Conservation (phyloP, 495 filamentous ascomycete species). For the Clohesyomyces aquaticus region DNA sequence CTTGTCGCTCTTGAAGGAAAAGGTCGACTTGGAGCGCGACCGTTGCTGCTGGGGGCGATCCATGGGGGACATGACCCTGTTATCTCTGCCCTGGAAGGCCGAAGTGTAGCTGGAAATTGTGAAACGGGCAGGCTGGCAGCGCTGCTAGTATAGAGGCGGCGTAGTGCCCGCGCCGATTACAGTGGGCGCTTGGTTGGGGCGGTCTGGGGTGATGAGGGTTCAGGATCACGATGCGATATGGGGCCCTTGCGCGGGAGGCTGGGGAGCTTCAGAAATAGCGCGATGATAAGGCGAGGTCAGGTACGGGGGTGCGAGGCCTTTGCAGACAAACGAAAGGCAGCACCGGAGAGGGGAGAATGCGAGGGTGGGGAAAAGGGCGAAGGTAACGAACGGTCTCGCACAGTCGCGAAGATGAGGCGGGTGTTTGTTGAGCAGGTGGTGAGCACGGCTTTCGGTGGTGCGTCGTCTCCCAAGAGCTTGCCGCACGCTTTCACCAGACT, state of each 20-base stretch:
- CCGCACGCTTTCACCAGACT: neutral
- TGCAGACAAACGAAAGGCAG: neutral
- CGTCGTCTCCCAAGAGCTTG: neutral
- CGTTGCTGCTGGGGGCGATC: conserved; percentile 38
- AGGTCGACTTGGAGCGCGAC: conserved; percentile 53
- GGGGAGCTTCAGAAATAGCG: conserved; percentile 6
- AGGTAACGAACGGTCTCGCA: neutral
- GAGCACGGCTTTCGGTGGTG: neutral
- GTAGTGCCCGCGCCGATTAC: conserved; percentile 16
- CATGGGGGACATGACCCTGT: conserved; percentile 21
- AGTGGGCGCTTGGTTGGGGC: too few species aligned
- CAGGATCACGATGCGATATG: conserved; percentile 8
- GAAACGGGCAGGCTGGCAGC: conserved; percentile 15
- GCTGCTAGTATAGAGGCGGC: conserved; percentile 20
- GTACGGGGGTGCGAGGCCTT: neutral
- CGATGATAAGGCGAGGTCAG: neutral
- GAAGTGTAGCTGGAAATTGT: neutral
- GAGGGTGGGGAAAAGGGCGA: neutral
- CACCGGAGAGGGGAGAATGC: neutral
- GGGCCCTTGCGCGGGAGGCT: neutral
- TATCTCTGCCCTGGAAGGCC: neutral
- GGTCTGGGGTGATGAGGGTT: too few species aligned
- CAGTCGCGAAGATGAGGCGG: neutral
- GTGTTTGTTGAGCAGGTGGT: neutral
- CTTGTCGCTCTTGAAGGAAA: conserved; percentile 77